These are phyloP conservation scores for Alternaria gaisen DNA, from an alignment of 2,329 filamentous ascomycete genomes.

Conservation along the genomic window DNA sequence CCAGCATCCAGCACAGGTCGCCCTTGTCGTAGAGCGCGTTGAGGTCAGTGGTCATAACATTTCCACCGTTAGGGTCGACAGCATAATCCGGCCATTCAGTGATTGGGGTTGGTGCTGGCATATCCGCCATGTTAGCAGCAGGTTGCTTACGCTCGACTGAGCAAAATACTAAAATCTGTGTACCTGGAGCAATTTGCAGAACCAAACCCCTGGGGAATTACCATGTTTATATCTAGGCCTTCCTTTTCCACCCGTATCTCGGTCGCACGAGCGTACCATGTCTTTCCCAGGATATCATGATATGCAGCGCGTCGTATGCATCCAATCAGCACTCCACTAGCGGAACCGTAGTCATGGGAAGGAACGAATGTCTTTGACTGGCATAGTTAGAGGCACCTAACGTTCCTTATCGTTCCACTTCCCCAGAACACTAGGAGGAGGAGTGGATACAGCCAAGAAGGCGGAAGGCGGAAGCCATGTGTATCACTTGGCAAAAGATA, in stretches of 20 bases:
- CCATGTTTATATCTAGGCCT: constrained; percentile 1
- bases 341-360: not conserved
- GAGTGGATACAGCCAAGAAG: constrained; percentile 30
- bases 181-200: not conserved
- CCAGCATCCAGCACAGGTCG: constrained; percentile 56
- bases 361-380: constrained; percentile 26
- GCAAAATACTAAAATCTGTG: not conserved
- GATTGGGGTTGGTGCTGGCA: constrained; percentile 43
- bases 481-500: constrained; percentile 45
- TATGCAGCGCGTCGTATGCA: constrained; percentile 8
- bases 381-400: constrained; percentile 23
- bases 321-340: not conserved
- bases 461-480: constrained; percentile 30
- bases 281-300: constrained; percentile 11
- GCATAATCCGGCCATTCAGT: constrained; percentile 57
- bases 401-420: constrained; percentile 36
- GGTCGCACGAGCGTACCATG: constrained; percentile 1
- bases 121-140: constrained; percentile 31
- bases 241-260: constrained; percentile 18
- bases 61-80: constrained; percentile 53
- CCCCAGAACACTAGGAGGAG: constrained; percentile 26
- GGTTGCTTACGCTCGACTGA: not conserved
- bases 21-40: constrained; percentile 59
- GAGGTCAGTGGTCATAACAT: constrained; percentile 56
- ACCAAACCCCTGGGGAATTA: not conserved